A percentile compares a stretch with the other conserved stretches of the same genome.
Evolutionary conservation across 2,329 filamentous ascomycete genomes (phyloP).

Genomic region (Fusarium longipes): DNA sequence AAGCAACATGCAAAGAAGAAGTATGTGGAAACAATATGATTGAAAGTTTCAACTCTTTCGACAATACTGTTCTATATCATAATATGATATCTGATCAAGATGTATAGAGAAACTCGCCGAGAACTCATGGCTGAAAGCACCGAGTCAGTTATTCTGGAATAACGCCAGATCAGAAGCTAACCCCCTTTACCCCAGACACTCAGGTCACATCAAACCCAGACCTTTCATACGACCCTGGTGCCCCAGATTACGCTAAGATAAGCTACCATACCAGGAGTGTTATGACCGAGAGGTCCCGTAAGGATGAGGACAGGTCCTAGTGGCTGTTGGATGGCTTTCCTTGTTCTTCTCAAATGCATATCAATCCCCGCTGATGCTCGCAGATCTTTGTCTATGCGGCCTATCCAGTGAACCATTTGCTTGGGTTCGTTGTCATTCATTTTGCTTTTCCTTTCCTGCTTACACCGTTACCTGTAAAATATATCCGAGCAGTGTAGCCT

Average conservation of each 20-base stretch:
- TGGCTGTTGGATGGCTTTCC: background rate
- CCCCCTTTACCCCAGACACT: slow-evolving; percentile 25
- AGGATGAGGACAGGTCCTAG: background rate
- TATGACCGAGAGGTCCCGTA: background rate
- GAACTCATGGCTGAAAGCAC: background rate
- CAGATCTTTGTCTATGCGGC: background rate
- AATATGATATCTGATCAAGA: background rate
- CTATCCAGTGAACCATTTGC: background rate
- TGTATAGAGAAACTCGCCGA: background rate
- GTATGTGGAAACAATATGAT: background rate
- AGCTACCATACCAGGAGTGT: background rate
- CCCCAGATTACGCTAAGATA: slow-evolving; percentile 17
- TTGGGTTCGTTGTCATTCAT: slow-evolving; percentile 1
- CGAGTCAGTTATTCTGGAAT: slow-evolving; percentile 29
- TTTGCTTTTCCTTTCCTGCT: background rate
- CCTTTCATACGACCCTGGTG: background rate
- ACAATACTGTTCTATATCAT: background rate
- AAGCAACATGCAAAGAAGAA: background rate
- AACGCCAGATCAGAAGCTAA: background rate
- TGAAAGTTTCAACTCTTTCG: background rate
- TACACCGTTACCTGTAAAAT: background rate
- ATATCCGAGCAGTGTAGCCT: background rate
- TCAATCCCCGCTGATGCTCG: slow-evolving; percentile 19
- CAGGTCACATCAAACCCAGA: background rate
- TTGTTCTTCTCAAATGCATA: slow-evolving; percentile 34